Evolutionary conservation across 2,329 filamentous ascomycete genomes (phyloP).

Genomic region (Microdochium paspali): DNA sequence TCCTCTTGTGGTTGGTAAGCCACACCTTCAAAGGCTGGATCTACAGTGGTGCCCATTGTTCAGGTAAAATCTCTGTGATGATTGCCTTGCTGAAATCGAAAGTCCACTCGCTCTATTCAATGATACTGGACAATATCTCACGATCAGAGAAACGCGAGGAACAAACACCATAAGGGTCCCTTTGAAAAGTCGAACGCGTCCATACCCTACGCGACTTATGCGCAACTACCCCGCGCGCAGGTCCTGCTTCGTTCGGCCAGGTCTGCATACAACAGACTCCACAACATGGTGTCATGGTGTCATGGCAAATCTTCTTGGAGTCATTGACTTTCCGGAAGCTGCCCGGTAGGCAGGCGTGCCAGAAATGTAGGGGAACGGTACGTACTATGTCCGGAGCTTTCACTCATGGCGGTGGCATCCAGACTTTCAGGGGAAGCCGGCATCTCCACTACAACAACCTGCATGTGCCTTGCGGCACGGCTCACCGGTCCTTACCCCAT

Average conservation of each 20-base stretch:
- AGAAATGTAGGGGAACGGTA: background rate
- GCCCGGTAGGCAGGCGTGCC: background rate
- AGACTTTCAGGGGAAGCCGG: background rate
- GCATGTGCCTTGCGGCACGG: background rate
- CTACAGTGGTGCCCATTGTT: constrained; percentile 4
- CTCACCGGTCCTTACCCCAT: background rate
- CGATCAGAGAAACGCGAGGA: too few species aligned
- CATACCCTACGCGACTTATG: background rate
- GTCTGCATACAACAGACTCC: background rate
- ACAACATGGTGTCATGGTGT: constrained; percentile 2
- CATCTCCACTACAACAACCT: background rate
- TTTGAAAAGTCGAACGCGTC: too few species aligned
- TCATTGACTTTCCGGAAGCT: constrained; percentile 8
- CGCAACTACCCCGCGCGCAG: background rate
- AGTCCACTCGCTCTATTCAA: background rate
- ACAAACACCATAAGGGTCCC: background rate
- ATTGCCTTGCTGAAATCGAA: background rate
- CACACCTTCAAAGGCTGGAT: constrained; percentile 22
- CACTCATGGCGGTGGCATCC: too few species aligned
- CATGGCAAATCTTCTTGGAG: constrained; percentile 8
- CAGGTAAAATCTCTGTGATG: background rate
- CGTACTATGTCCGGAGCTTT: background rate
- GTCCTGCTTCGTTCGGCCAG: background rate
- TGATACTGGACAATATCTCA: background rate
- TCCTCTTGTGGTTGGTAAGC: constrained; percentile 32